phyloP scores from a whole-genome alignment of 257 asterid genomes.

The Plantago ovata region DNA sequence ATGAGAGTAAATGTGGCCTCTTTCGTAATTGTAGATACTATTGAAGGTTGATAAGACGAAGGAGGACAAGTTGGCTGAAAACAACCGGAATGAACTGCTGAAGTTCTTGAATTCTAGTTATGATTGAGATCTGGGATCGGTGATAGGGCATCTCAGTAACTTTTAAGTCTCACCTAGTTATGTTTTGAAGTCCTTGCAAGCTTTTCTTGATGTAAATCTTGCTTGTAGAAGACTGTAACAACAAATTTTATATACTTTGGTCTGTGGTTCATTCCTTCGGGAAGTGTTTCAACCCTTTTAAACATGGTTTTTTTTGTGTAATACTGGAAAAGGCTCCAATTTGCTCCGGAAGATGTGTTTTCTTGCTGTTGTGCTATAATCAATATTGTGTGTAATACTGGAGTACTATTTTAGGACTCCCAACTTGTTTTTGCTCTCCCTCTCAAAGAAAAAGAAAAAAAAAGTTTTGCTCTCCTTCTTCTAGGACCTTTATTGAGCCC shows the following conservation, averaged over 20 bases:
- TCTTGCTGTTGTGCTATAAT: background rate
- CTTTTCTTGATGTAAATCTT: background rate
- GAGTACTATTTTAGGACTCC: background rate
- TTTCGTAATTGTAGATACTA: slow-evolving; percentile 49
- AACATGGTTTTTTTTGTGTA: background rate
- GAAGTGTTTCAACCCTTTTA: background rate
- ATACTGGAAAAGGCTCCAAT: background rate
- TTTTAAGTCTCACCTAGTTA: slow-evolving; percentile 15
- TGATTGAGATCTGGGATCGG: slow-evolving; percentile 41
- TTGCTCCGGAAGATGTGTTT: background rate
- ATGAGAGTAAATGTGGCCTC: slow-evolving; percentile 2
- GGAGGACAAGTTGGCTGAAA: slow-evolving; percentile 95
- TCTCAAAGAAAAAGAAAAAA: no score
- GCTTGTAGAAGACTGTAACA: background rate
- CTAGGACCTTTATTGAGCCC: no score
- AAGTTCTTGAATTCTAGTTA: slow-evolving; percentile 94
- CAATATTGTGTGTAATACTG: no score
- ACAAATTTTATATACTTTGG: background rate
- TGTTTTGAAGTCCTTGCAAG: slow-evolving; percentile 8
- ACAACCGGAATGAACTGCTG: slow-evolving; percentile 75
- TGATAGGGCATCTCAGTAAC: background rate
- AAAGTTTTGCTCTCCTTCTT: no score
- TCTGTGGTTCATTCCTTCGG: background rate
- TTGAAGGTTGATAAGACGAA: slow-evolving; percentile 89
- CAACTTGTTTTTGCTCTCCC: no score